Percentiles rank a stretch among this genome's conserved stretches.
These are phyloP conservation scores for Fremontodendron californicum DNA, from an alignment of 345 rosid species.

Conservation along the genomic window DNA sequence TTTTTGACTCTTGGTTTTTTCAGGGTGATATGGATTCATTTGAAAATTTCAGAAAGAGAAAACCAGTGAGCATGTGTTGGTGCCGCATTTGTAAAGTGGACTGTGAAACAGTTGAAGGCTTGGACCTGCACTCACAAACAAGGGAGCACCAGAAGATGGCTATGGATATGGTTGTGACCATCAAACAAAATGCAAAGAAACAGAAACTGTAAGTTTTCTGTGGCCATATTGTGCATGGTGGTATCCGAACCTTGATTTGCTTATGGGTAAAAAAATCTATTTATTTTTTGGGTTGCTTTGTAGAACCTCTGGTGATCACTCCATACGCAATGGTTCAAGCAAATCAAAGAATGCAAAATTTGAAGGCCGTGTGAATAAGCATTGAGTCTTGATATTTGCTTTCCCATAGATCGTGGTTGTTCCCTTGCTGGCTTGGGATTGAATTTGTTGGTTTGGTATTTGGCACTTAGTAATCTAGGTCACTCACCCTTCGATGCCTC, in stretches of 20 bases:
- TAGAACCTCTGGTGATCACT: conserved; percentile 36
- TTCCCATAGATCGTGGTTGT: conserved; percentile 10
- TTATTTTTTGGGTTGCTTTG: conserved; percentile 10
- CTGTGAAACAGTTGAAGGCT: conserved; percentile 67
- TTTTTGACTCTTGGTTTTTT: conserved; percentile 6
- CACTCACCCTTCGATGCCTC: conserved; percentile 32
- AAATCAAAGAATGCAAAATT: conserved; percentile 33
- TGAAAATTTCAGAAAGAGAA: conserved; percentile 56
- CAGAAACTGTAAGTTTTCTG: conserved; percentile 48
- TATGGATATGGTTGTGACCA: conserved; percentile 53
- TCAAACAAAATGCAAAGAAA: conserved; percentile 66
- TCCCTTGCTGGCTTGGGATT: conserved; percentile 21
- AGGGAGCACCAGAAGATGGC: conserved; percentile 70
- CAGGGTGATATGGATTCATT: conserved; percentile 51
- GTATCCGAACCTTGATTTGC: background rate
- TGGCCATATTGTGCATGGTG: background rate
- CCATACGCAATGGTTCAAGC: conserved; percentile 41
- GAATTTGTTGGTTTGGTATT: conserved; percentile 32
- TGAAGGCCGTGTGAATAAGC: conserved; percentile 47
- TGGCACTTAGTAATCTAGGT: conserved; percentile 28
- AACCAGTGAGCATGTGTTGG: conserved; percentile 54
- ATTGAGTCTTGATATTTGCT: conserved; percentile 24
- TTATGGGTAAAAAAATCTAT: background rate
- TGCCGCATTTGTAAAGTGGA: conserved; percentile 76
- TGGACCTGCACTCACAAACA: conserved; percentile 64